Percentiles rank a stretch among this genome's conserved stretches.
phyloP scores from a whole-genome alignment of 371 early-diverging fungal species.

The Mortierella polycephala region DNA sequence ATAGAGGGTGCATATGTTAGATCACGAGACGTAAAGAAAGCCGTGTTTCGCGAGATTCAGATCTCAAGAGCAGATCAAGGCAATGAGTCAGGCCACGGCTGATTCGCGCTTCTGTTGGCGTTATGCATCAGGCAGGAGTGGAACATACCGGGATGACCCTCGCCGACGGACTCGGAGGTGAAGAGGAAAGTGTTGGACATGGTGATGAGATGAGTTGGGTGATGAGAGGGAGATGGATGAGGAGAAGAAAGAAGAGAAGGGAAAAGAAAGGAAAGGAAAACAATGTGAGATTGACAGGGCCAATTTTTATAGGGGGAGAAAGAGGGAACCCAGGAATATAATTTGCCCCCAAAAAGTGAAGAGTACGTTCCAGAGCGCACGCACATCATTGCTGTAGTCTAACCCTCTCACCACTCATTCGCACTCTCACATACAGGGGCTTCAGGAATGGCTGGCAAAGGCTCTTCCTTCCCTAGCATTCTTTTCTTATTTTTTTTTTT shows the following conservation, averaged over 20 bases:
- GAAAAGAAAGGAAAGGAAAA: slow-evolving; percentile 4
- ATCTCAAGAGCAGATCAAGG: neutral
- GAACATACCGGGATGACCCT: slow-evolving; percentile 95
- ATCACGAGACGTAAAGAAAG: neutral
- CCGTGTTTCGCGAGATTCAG: neutral
- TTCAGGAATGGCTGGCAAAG: neutral
- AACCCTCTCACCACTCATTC: neutral
- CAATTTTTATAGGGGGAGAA: slow-evolving; percentile 15
- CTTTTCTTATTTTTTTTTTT: no score
- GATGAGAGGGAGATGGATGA: slow-evolving; percentile 6
- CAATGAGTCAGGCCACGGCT: neutral
- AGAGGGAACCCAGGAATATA: neutral
- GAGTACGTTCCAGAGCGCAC: neutral
- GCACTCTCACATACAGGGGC: neutral
- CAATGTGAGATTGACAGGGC: neutral
- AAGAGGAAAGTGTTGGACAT: slow-evolving; percentile 90
- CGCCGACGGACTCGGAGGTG: slow-evolving; percentile 99
- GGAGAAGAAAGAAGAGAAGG: slow-evolving; percentile 11
- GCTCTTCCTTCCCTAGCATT: neutral
- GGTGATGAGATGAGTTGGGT: slow-evolving; percentile 30
- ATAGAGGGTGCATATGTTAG: neutral
- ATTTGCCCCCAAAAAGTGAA: neutral
- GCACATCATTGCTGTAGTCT: no score
- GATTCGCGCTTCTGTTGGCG: neutral
- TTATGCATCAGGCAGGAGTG: neutral